Base-by-base conservation (phyloP, 2,329 filamentous ascomycete species). In the Metarhizium album region DNA sequence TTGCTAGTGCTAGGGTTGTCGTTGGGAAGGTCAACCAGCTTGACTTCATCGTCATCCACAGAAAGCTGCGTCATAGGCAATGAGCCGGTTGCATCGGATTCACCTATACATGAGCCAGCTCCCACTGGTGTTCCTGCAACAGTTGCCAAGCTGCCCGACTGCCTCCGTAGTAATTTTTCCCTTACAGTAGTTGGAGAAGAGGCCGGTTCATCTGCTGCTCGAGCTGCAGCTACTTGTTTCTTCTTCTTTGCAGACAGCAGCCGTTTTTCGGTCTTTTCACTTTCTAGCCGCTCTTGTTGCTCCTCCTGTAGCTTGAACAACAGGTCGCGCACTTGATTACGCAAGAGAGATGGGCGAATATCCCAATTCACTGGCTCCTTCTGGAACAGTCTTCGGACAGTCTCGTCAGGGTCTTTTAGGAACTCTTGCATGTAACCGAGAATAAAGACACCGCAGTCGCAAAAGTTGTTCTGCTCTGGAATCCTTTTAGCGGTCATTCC, bases 361-460 rank as follows among this genome's bases (percentile, higher is more conserved):
- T 69, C 53, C 74, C 77, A 80, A 0, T 64, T 58, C 2, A 70
- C 64, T 4, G 60, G 47, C 57, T 86, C 76, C 40, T 75, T 79
- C 24, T 73, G 75, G 4, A 95, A 70, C 18, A 95, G 70, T 53
- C 79, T 83, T 20, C 70, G 69, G 16, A 87, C 74, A 57, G 94
- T 93, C 0, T 63, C 65, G 55, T 87, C 80, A 0, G 91, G 91
- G 53, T 88, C 70, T 48, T 80, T 74, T 16, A 94, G 75, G 55
- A 98, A 95, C 55, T 86, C 82, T 56, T 89, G 79, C 49, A 95
- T 74, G 60, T 97, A 98, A 2, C 84, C 86, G 3, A 96, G 71
- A 3, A 97, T 71, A 59, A 86, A 98, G 0, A 96, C 71, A 8
- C 93, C 93, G 60, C 93, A 98, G 63, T 98, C 93, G 54, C 80